Evolutionary conservation across 495 filamentous ascomycete genomes (phyloP).

Genomic region (Trichocladium uniseriatum): DNA sequence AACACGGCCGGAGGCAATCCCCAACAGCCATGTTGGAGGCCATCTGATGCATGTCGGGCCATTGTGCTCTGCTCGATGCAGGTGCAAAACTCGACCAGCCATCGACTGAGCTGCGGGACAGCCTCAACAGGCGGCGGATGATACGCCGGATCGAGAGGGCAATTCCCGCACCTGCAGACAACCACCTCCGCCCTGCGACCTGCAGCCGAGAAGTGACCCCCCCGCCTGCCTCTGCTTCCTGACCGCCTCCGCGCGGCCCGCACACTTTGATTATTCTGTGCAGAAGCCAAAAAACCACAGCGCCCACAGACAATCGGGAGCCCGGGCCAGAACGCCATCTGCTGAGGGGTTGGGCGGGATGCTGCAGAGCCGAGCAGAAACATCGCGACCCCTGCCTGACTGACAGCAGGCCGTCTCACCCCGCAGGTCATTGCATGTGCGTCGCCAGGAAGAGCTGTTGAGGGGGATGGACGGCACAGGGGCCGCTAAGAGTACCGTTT

Average conservation of each 20-base stretch:
- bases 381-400: not conserved
- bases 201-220: slow-evolving; percentile 12
- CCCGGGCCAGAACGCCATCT: not conserved
- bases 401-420: not conserved
- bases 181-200: slow-evolving; percentile 11
- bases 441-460: not conserved
- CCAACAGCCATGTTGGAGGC: no score
- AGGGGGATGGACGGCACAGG: not conserved
- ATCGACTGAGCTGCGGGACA: not conserved
- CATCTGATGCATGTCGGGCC: no score
- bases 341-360: not conserved
- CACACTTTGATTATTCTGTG: no score
- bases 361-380: not conserved
- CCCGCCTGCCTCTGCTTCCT: not conserved
- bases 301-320: not conserved
- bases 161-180: slow-evolving; percentile 9
- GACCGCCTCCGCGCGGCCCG: slow-evolving; percentile 4
- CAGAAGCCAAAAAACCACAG: no score
- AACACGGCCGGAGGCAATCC: no score
- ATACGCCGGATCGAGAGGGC: slow-evolving; percentile 9
- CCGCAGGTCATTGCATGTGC: not conserved
- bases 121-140: not conserved
- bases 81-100: no score
- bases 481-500: not conserved
- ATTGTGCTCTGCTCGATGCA: no score